phyloP scores from a whole-genome alignment of 768 basidiomycete species.

The Tulasnella calospora region DNA sequence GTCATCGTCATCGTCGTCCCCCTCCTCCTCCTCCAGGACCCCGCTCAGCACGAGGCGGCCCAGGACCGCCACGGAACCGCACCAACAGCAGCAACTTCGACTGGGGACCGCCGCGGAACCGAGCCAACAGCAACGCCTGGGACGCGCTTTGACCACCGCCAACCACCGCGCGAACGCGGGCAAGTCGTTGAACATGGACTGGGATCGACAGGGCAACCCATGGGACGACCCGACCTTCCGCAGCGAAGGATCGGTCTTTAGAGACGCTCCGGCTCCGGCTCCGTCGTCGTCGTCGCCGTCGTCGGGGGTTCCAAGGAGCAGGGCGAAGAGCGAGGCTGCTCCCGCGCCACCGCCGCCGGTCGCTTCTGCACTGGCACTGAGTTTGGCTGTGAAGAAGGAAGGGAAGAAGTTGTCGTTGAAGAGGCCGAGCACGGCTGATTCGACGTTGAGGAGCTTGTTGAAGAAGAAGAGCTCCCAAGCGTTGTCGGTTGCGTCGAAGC shows the following conservation, averaged over 20 bases:
- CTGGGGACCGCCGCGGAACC: not conserved
- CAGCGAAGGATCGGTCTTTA: not conserved
- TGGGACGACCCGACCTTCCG: constrained; percentile 4
- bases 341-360: too few species aligned
- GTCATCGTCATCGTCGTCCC: not conserved
- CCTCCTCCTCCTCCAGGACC: not conserved
- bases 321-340: not conserved
- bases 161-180: not conserved
- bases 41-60: not conserved
- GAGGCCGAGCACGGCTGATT: not conserved
- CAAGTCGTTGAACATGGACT: not conserved
- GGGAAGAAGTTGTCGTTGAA: not conserved
- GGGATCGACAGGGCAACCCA: not conserved
- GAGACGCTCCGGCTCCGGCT: too few species aligned
- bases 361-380: not conserved
- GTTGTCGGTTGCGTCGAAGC: not conserved
- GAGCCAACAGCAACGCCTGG: not conserved
- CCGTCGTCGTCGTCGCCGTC: too few species aligned
- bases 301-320: not conserved
- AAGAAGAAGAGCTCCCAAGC: not conserved
- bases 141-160: not conserved
- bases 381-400: not conserved
- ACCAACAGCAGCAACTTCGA: not conserved
- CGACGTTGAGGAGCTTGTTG: not conserved
- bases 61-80: not conserved